phyloP scores from a whole-genome alignment of 148 eudicot species.

The Camellia lanceoleosa region DNA sequence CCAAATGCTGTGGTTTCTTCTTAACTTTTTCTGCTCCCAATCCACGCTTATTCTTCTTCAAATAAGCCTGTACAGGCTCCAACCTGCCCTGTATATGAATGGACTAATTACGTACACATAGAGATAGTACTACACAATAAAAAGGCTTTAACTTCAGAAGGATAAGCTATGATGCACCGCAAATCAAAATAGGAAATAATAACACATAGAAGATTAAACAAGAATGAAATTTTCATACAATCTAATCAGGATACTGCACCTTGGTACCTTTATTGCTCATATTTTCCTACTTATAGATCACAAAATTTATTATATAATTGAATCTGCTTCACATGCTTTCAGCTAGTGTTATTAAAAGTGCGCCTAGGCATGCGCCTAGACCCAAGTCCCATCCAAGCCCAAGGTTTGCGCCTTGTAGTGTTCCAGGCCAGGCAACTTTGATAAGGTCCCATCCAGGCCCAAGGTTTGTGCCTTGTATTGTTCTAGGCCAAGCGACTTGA shows the following conservation, averaged over 20 bases:
- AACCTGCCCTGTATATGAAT: constrained; percentile 63
- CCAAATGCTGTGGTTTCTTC: constrained; percentile 28
- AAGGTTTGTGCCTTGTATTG: too few relatives aligned
- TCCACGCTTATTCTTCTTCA: constrained; percentile 75
- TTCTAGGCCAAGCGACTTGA: too few relatives aligned
- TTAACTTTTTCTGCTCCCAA: constrained; percentile 66
- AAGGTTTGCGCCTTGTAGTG: too few relatives aligned
- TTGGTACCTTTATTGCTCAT: not conserved
- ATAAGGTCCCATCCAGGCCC: too few relatives aligned
- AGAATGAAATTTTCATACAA: not conserved
- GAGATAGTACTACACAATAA: not conserved
- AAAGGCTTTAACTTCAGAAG: not conserved
- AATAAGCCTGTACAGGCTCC: constrained; percentile 65
- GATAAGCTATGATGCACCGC: not conserved
- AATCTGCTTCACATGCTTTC: not conserved
- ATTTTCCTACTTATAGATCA: not conserved
- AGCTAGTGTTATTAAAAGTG: too few relatives aligned
- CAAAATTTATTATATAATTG: not conserved
- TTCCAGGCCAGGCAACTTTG: too few relatives aligned
- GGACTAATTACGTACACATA: not conserved
- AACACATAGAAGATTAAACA: not conserved
- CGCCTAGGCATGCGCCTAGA: too few relatives aligned
- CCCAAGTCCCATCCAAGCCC: too few relatives aligned
- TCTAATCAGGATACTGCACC: not conserved
- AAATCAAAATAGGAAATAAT: not conserved